Evolutionary conservation across 345 rosid genomes (phyloP).

Genomic region (Eucalyptus sp.): DNA sequence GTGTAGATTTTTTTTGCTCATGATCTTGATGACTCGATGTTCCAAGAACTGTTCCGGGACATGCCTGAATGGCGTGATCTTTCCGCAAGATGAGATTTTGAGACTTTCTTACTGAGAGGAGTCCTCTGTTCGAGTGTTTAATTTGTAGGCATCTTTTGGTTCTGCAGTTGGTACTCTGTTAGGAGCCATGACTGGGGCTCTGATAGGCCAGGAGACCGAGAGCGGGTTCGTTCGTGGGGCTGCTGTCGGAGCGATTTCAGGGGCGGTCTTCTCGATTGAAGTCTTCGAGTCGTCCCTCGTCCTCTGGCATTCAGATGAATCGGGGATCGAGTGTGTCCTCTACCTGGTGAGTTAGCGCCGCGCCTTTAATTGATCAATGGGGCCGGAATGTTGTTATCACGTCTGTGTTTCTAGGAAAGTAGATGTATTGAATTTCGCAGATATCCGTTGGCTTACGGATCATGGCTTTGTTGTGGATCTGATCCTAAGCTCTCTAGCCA

Average conservation of each 20-base stretch:
- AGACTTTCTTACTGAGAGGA: neutral
- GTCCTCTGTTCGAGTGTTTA: neutral
- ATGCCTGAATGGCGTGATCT: neutral
- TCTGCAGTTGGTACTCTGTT: constrained; percentile 87
- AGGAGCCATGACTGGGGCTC: constrained; percentile 97
- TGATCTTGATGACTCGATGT: neutral
- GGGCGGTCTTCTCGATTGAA: constrained; percentile 98
- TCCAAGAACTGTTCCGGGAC: neutral
- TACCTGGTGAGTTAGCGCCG: constrained; percentile 59
- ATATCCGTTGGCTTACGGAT: neutral
- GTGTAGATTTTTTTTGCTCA: neutral
- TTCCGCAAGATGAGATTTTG: neutral
- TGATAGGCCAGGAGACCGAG: constrained; percentile 99
- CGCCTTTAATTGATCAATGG: neutral
- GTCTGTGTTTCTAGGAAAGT: neutral
- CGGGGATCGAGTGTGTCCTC: constrained; percentile 79
- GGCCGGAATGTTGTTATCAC: neutral
- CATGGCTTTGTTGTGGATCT: neutral
- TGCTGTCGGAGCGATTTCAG: constrained; percentile 96
- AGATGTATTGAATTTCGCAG: neutral
- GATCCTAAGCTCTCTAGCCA: neutral
- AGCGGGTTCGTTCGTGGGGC: constrained; percentile 98
- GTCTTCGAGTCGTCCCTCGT: constrained; percentile 95
- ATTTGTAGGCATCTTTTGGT: neutral
- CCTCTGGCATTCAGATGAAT: constrained; percentile 94